Conservation (phyloP, 1,284 basidiomycete genomes). For the Marasmius sp. region DNA sequence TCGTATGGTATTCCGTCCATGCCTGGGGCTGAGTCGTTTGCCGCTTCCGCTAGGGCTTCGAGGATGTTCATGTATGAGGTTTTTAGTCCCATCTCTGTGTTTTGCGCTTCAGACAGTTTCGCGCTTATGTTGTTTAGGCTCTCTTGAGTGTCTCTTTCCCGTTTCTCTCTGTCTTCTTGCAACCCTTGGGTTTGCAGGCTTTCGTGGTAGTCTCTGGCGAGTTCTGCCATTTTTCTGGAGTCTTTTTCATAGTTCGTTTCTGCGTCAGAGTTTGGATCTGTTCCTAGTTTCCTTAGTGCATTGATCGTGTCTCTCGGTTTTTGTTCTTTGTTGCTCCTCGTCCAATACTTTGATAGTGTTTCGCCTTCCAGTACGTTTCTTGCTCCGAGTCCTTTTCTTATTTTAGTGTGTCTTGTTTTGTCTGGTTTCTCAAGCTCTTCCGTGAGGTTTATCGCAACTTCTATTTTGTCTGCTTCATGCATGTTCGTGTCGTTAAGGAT, state of each 20-base stretch:
- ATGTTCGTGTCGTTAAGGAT: background rate
- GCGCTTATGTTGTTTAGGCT: too few species aligned
- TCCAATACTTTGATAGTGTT: conserved; percentile 26
- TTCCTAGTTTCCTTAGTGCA: conserved; percentile 9
- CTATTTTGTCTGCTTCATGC: background rate
- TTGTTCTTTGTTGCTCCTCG: conserved; percentile 13
- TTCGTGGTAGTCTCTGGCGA: background rate
- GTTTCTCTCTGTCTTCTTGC: too few species aligned
- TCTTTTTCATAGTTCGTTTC: background rate
- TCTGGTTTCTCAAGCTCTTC: background rate
- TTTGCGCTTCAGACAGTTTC: background rate
- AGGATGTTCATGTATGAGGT: too few species aligned
- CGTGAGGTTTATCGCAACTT: background rate
- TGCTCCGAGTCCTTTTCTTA: conserved; percentile 1
- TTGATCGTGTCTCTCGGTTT: conserved; percentile 17
- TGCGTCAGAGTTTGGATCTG: background rate
- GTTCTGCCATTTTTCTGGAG: background rate
- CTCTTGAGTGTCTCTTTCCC: too few species aligned
- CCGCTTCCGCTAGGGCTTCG: background rate
- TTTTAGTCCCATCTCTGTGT: too few species aligned
- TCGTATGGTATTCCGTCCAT: conserved; percentile 18
- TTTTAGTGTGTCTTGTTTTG: background rate
- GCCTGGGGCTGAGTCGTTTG: conserved; percentile 12
- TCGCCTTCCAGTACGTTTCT: conserved; percentile 20
- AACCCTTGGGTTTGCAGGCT: too few species aligned